phyloP scores from a whole-genome alignment of 768 basidiomycete genomes.

The Dentipellis sp. region DNA sequence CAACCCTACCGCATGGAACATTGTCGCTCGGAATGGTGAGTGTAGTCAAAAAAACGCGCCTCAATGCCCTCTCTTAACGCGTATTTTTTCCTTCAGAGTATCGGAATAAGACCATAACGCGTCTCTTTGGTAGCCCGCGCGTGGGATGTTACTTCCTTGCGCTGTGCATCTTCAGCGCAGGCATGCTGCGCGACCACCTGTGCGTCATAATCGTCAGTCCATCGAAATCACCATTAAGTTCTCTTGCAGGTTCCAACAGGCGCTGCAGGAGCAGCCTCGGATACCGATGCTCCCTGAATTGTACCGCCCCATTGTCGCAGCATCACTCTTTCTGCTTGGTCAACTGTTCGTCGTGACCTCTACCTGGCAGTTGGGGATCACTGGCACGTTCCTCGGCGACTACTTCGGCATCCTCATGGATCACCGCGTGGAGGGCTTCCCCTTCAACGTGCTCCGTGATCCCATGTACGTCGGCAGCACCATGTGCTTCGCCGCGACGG shows the following conservation, averaged over 20 bases:
- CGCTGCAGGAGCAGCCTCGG: conserved; percentile 69
- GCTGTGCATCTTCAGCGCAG: conserved; percentile 73
- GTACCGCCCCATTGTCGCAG: conserved; percentile 49
- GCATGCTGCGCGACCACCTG: conserved; percentile 81
- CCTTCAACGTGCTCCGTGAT: conserved; percentile 86
- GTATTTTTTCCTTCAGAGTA: conserved; percentile 42
- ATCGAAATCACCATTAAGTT: not conserved
- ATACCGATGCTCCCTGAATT: conserved; percentile 57
- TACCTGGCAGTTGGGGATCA: conserved; percentile 86
- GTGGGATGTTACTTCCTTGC: conserved; percentile 86
- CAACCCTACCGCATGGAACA: conserved; percentile 95
- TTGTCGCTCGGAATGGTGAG: conserved; percentile 85
- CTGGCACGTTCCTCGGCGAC: conserved; percentile 84
- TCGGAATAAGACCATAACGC: conserved; percentile 81
- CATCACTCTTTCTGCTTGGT: conserved; percentile 55
- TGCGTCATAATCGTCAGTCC: conserved; percentile 29
- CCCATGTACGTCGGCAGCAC: conserved; percentile 98
- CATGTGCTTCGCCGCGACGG: conserved; percentile 77
- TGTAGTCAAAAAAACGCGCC: conserved; percentile 21
- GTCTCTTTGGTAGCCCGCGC: conserved; percentile 61
- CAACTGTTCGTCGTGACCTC: conserved; percentile 83
- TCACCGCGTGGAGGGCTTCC: conserved; percentile 88
- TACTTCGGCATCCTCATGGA: conserved; percentile 87
- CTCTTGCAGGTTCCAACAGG: conserved; percentile 58
- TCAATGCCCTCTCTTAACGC: not conserved